Conservation (phyloP, 2,329 filamentous ascomycete species). For the Microdochium trichocladiopsis region DNA sequence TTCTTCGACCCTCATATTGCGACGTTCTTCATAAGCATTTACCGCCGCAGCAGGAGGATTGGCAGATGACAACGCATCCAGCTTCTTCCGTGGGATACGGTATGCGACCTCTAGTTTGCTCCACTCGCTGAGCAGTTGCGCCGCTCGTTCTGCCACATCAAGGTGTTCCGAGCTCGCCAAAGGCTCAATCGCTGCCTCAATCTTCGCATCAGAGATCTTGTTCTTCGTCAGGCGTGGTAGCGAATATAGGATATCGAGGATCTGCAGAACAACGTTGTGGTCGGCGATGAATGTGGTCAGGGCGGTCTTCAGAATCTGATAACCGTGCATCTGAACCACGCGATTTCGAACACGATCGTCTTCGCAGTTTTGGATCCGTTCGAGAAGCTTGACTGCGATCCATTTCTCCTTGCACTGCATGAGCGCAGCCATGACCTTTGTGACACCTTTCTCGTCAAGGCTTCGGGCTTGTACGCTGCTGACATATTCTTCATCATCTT, state of each 20-base stretch:
- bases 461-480: slow-evolving; percentile 51
- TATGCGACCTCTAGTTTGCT: slow-evolving; percentile 85
- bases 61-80: slow-evolving; percentile 57
- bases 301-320: slow-evolving; percentile 86
- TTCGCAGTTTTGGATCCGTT: slow-evolving; percentile 78
- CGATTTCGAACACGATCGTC: slow-evolving; percentile 82
- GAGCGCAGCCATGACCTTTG: slow-evolving; percentile 58
- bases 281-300: slow-evolving; percentile 84
- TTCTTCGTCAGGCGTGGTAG: slow-evolving; percentile 90
- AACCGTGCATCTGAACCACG: slow-evolving; percentile 94
- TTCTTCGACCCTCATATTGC: slow-evolving; percentile 45
- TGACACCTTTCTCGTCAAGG: slow-evolving; percentile 22
- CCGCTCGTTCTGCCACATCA: slow-evolving; percentile 65
- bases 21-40: slow-evolving; percentile 57
- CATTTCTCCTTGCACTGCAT: slow-evolving; percentile 99
- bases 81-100: slow-evolving; percentile 84
- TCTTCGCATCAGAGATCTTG: slow-evolving; percentile 95
- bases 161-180: slow-evolving; percentile 64
- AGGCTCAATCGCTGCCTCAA: slow-evolving; percentile 71
- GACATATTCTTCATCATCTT: slow-evolving; percentile 94
- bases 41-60: slow-evolving; percentile 30
- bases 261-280: slow-evolving; percentile 80
- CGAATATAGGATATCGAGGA: slow-evolving; percentile 80
- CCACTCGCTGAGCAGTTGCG: slow-evolving; percentile 74
- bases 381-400: slow-evolving; percentile 92